Evolutionary conservation across 116 monocot species (phyloP).

Genomic region (Phalaenopsis hybrid): DNA sequence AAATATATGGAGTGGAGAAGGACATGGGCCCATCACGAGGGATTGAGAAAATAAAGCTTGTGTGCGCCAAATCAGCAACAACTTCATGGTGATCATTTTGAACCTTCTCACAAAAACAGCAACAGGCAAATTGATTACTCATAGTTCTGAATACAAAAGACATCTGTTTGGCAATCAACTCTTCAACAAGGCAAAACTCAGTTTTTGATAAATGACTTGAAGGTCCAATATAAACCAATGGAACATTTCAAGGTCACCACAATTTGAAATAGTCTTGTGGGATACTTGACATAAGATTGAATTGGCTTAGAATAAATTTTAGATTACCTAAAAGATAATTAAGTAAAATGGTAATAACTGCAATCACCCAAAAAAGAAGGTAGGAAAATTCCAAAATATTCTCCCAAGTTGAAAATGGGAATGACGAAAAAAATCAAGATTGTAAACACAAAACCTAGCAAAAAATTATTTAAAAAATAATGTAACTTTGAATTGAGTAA

Average conservation of each 20-base stretch:
- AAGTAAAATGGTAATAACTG: no score
- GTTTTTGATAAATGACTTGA: neutral
- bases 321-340: no score
- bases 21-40: slow-evolving; percentile 93
- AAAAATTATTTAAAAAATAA: no score
- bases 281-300: neutral
- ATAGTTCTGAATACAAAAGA: neutral
- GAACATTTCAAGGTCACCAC: neutral
- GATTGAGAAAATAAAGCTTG: slow-evolving; percentile 94
- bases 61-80: slow-evolving; percentile 76
- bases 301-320: no score
- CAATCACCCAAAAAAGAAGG: no score
- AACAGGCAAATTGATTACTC: neutral
- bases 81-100: slow-evolving; percentile 89
- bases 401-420: no score
- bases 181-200: neutral
- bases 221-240: neutral
- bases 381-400: no score
- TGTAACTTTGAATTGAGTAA: no score
- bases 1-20: slow-evolving; percentile 70
- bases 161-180: neutral
- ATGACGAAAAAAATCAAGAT: no score
- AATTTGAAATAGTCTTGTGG: neutral
- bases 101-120: slow-evolving; percentile 35
- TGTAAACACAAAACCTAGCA: no score